A percentile compares a stretch with the other conserved stretches of the same genome.
phyloP scores from a whole-genome alignment of 1,284 basidiomycete genomes.

The Sutorius eximius region DNA sequence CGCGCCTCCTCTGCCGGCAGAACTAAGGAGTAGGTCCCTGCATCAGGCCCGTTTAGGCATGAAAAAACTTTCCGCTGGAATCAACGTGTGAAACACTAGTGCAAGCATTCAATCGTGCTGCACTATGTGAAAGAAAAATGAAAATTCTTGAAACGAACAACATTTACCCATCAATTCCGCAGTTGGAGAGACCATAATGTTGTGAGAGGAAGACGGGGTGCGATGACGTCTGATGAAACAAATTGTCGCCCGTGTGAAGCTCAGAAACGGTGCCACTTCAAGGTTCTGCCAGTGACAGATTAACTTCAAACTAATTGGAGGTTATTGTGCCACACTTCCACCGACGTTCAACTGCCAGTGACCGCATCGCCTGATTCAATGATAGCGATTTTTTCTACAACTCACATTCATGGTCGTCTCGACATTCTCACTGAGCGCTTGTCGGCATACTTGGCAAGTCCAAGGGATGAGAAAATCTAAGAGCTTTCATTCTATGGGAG shows the following conservation, averaged over 20 bases:
- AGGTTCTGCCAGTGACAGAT: not conserved
- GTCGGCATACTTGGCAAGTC: constrained; percentile 5
- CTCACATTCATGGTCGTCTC: not conserved
- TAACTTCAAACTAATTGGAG: not conserved
- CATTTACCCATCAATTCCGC: not conserved
- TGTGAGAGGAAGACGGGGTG: not conserved
- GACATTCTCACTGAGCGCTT: not conserved
- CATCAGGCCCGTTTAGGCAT: constrained; percentile 3
- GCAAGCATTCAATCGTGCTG: not conserved
- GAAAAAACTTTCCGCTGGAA: not conserved
- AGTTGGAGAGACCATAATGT: not conserved
- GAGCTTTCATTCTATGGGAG: not conserved
- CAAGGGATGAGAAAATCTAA: not conserved
- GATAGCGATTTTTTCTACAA: not conserved
- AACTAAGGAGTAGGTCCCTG: not conserved
- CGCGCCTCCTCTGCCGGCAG: not conserved
- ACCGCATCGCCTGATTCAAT: not conserved
- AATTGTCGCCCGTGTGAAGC: constrained; percentile 1
- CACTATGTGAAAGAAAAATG: constrained; percentile 3
- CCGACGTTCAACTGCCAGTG: not conserved
- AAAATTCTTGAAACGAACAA: not conserved
- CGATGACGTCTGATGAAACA: constrained; percentile 4
- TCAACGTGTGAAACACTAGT: constrained; percentile 1
- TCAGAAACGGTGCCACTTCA: not conserved
- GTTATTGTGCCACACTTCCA: not conserved